Evolutionary conservation across 2,329 filamentous ascomycete species (phyloP), one percentile per base, ranked within the genome.

Genomic region (Colletotrichum gigasporum): DNA sequence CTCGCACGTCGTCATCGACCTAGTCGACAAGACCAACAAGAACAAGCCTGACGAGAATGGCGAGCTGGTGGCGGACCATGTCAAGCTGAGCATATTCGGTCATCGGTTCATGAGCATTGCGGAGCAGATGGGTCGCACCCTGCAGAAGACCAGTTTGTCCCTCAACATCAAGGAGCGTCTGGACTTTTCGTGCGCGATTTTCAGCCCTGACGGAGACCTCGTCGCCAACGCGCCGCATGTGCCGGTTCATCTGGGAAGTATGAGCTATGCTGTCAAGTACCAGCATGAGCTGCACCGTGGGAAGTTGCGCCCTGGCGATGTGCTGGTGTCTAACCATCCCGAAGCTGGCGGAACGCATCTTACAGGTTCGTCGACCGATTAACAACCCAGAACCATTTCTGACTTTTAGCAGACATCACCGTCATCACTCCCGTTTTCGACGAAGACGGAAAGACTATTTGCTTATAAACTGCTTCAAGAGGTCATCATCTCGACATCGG

Each of bases 1-100:
- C 67, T 97, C 94, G 0, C 95, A 97, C 71, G 93, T 97, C 8
- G 85, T 97, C 6, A 94, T 97, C 72, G 93, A 97, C 68, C 86
- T 96, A 39, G 87, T 90, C 56, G 88, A 89, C 45, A 79, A 85
- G 66, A 73, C 54, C 67, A 82, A 73, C 24, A 69, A 71, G 57
- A 57, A 72, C 9, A 59, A 69, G 12, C 51, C 67, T 7, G 66
- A 69, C 39, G 57, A 62, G 16, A 67, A 66, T 9, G 48, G 44
- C 4, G 60, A 68, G 22, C 60, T 55, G 90, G 63, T 64, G 9
- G 65, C 69, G 3, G 90, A 94, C 71, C 91, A 91, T 0, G 92
- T 95, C 69, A 85, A 92, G 79, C 83, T 95, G 3, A 91, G 88
- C 69, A 91, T 95, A 58, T 94, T 95, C 70, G 91, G 90, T 0